These are phyloP conservation scores for Tetrahymena borealis DNA, from an alignment of 73 alveolate genomes.

Conservation along the genomic window DNA sequence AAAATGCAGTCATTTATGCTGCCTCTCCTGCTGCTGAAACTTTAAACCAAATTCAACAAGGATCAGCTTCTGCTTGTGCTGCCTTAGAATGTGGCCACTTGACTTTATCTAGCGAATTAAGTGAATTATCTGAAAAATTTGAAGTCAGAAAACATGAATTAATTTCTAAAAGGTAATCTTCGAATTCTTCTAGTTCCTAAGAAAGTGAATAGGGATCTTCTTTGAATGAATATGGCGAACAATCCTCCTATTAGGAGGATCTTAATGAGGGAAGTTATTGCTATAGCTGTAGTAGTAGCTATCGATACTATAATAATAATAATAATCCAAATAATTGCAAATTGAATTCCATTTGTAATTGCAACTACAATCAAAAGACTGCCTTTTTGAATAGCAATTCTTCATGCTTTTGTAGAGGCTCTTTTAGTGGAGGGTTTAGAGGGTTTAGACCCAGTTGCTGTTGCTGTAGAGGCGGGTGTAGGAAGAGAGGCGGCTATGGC, in stretches of 20 bases:
- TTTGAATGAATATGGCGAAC: not conserved
- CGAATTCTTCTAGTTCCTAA: not conserved
- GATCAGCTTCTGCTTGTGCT: not conserved
- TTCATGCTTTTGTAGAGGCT: not conserved
- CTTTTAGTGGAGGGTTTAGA: not conserved
- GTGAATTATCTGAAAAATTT: not conserved
- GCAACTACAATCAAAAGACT: not conserved
- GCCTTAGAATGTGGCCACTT: not conserved
- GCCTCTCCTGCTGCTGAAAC: not conserved
- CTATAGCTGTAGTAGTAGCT: not conserved
- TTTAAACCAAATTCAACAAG: not conserved
- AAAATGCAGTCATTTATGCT: not conserved
- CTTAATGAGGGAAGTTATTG: not conserved
- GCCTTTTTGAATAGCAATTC: not conserved
- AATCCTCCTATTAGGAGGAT: not conserved
- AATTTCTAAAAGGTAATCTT: not conserved
- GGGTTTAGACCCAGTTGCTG: not conserved
- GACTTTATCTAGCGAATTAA: not conserved
- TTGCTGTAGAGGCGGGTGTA: not conserved
- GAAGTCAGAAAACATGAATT: not conserved
- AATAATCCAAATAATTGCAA: not conserved
- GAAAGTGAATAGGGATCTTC: not conserved
- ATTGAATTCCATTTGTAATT: not conserved
- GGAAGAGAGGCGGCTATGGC: not conserved
- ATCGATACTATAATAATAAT: not conserved